Evolutionary conservation across 331 rosid species (phyloP).

Genomic region (Acacia pycnantha): DNA sequence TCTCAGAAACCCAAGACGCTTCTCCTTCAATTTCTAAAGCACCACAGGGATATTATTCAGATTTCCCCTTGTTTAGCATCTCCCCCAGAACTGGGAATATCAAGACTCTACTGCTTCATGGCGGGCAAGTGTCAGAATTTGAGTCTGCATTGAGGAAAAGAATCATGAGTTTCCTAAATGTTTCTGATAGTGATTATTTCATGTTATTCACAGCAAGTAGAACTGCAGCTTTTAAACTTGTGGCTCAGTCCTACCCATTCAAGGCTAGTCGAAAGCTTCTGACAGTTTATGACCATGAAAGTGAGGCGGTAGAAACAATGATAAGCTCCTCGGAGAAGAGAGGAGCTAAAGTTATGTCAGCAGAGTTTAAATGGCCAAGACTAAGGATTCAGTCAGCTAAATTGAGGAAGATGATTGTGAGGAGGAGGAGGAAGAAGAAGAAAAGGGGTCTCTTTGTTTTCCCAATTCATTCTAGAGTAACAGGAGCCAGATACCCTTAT

Average conservation of each 20-base stretch:
- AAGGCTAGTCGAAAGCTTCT: conserved; percentile 65
- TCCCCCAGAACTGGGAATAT: conserved; percentile 77
- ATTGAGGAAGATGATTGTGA: conserved; percentile 65
- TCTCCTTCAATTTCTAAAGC: conserved; percentile 37
- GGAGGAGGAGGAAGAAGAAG: conserved; percentile 55
- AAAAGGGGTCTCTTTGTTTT: conserved; percentile 84
- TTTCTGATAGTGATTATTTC: conserved; percentile 72
- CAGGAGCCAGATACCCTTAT: conserved; percentile 91
- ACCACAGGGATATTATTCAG: conserved; percentile 34
- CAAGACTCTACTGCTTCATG: conserved; percentile 71
- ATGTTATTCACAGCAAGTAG: conserved; percentile 95
- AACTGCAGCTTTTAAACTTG: conserved; percentile 85
- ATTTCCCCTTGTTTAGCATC: conserved; percentile 73
- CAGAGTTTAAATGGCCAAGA: conserved; percentile 93
- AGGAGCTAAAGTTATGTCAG: conserved; percentile 79
- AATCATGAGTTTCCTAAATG: conserved; percentile 70
- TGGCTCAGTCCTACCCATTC: conserved; percentile 85
- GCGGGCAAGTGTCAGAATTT: conserved; percentile 59
- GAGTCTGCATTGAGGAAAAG: conserved; percentile 78
- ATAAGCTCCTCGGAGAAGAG: conserved; percentile 62
- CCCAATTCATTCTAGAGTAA: conserved; percentile 87
- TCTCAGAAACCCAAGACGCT: conserved; percentile 39
- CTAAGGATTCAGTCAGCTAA: conserved; percentile 71
- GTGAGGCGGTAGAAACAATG: conserved; percentile 90
- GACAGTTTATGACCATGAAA: conserved; percentile 85